These are phyloP conservation scores for Polygonum aviculare DNA, from an alignment of 148 eudicot species.

Conservation along the genomic window DNA sequence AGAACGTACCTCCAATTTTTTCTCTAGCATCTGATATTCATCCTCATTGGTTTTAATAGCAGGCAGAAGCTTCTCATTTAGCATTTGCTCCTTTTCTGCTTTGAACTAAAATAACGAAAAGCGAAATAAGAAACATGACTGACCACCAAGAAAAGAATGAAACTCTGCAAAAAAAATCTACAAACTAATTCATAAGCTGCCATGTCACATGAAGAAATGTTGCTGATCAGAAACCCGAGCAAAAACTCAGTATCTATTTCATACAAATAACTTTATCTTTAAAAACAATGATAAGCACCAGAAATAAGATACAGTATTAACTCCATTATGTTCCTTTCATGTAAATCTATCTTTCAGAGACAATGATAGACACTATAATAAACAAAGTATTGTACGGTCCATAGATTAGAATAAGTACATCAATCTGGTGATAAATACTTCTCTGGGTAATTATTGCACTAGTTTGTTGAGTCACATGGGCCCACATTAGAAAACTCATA, in stretches of 20 bases:
- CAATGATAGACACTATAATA: background rate
- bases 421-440: background rate
- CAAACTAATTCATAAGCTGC: background rate
- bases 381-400: background rate
- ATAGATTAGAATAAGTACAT: background rate
- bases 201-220: background rate
- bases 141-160: constrained; percentile 4
- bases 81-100: constrained; percentile 41
- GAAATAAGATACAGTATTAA: background rate
- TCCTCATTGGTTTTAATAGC: constrained; percentile 48
- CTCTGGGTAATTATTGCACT: background rate
- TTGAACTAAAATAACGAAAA: constrained; percentile 34
- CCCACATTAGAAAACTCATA: background rate
- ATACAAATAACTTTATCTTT: background rate
- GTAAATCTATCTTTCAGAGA: background rate
- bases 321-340: background rate
- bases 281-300: background rate
- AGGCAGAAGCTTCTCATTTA: constrained; percentile 42
- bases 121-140: constrained; percentile 5
- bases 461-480: background rate
- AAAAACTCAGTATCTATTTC: background rate
- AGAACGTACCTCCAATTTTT: constrained; percentile 42
- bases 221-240: background rate
- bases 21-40: constrained; percentile 46
- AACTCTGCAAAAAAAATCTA: background rate